Conservation (phyloP, 208 protist species). For the Trypanosoma congolense region DNA sequence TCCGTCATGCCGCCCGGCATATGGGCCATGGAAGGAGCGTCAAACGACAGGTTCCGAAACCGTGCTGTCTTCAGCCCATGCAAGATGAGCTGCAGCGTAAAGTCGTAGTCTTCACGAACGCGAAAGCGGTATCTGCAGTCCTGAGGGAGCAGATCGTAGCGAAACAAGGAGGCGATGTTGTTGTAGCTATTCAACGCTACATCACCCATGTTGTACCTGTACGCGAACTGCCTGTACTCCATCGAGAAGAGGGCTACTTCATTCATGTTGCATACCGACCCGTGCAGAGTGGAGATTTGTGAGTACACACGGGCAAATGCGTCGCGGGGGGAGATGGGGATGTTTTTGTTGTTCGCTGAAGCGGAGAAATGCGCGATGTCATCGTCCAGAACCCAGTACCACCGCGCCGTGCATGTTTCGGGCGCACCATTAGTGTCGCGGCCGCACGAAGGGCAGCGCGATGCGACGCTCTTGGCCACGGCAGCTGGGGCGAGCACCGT, state of each 20-base stretch:
- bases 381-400: slow-evolving; percentile 87
- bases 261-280: slow-evolving; percentile 14
- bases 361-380: slow-evolving; percentile 72
- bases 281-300: slow-evolving; percentile 22
- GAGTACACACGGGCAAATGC: slow-evolving; percentile 52
- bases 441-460: background rate
- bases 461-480: slow-evolving; percentile 20
- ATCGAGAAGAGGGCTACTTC: slow-evolving; percentile 65
- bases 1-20: slow-evolving; percentile 80
- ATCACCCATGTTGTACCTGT: slow-evolving; percentile 33
- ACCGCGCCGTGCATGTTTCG: slow-evolving; percentile 7
- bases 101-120: slow-evolving; percentile 89
- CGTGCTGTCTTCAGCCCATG: slow-evolving; percentile 70
- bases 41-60: slow-evolving; percentile 77
- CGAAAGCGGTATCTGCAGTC: slow-evolving; percentile 61
- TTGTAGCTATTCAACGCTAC: slow-evolving; percentile 81
- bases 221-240: slow-evolving; percentile 76
- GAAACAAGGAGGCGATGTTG: slow-evolving; percentile 85
- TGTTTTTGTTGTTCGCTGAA: slow-evolving; percentile 34
- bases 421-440: background rate
- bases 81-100: slow-evolving; percentile 80
- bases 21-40: slow-evolving; percentile 81
- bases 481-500: slow-evolving; percentile 54
- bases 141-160: slow-evolving; percentile 53
- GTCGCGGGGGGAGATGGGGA: slow-evolving; percentile 40